Evolutionary conservation across 1,139 yeast genomes (phyloP), one percentile per base, ranked within the genome.

Genomic region (Magnusiomyces sp.): DNA sequence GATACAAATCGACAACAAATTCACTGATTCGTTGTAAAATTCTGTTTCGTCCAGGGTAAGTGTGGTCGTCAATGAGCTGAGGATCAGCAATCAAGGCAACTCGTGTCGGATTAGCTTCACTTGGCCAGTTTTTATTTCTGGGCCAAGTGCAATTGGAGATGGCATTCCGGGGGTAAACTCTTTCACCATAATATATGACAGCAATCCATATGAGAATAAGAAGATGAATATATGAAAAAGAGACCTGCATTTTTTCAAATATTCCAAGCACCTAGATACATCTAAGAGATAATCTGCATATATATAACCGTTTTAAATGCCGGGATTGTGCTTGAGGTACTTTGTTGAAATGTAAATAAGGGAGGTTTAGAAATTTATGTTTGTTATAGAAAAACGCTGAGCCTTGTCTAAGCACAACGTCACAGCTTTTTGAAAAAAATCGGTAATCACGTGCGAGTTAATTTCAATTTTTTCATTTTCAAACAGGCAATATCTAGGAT

Each of bases 81-180:
- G 97, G 97, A 63, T 92, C 98, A 0, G 97, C 97, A 43, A 87
- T 72, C 16, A 92, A 64, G 0, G 85, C 83, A 1, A 90, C 71
- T 48, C 82, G 75, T 57, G 82, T 81, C 0, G 88, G 80, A 1
- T 45, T 42, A 2, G 58, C 53, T 10, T 40, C 53, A 1, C 54
- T 53, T 10, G 42, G 43, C 82, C 83, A 79, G 1, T 62, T 47
- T 55, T 83, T 88, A 88, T 90, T 81, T 0, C 64, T 62, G 2
- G 65, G 54, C 95, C 95, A 87, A 5, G 66, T 60, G 59, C 95
- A 88, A 40, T 63, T 59, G 1, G 62, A 60, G 23, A 86, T 66
- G 0, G 77, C 71, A 23, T 66, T 62, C 43, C 65, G 67, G 0
- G 83, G 84, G n/a, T 73, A 71, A 0, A 73, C 64, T 44, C 88